A percentile compares a stretch with the other conserved stretches of the same genome.
phyloP scores from a whole-genome alignment of 139 green algal species.

The Tetraselmis chui region DNA sequence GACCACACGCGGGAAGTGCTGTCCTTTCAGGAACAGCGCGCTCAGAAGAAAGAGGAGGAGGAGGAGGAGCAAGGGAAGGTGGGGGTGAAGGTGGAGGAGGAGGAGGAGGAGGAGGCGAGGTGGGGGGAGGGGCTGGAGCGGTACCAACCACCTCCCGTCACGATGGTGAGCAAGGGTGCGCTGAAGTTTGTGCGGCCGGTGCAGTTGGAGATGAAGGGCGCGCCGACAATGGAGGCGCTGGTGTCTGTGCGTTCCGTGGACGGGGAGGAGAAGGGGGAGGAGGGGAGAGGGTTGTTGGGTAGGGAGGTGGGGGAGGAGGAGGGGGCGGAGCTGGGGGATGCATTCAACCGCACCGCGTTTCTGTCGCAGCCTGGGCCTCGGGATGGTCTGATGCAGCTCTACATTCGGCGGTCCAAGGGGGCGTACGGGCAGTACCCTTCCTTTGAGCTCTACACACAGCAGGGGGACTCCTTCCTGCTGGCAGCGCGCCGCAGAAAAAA shows the following conservation, averaged over 20 bases:
- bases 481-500: slow-evolving; percentile 81
- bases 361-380: background rate
- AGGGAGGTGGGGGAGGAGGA: background rate
- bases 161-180: background rate
- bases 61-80: background rate
- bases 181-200: background rate
- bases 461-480: slow-evolving; percentile 62
- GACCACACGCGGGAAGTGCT: background rate
- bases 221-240: background rate
- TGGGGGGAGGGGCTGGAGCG: background rate
- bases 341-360: background rate
- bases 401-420: slow-evolving; percentile 4
- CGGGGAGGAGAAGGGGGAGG: background rate
- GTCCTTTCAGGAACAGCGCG: no score
- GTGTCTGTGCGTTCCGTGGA: background rate
- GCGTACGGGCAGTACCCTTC: background rate
- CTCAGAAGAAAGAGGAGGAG: no score
- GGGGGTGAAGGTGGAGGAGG: background rate
- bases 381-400: background rate
- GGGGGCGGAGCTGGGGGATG: background rate
- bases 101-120: background rate
- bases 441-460: slow-evolving; percentile 5
- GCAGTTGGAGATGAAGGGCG: background rate
- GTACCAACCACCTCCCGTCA: background rate
- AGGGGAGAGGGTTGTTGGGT: no score